These are phyloP conservation scores for Cyclanthera cordifolia DNA, from an alignment of 306 rosid species.

Conservation along the genomic window DNA sequence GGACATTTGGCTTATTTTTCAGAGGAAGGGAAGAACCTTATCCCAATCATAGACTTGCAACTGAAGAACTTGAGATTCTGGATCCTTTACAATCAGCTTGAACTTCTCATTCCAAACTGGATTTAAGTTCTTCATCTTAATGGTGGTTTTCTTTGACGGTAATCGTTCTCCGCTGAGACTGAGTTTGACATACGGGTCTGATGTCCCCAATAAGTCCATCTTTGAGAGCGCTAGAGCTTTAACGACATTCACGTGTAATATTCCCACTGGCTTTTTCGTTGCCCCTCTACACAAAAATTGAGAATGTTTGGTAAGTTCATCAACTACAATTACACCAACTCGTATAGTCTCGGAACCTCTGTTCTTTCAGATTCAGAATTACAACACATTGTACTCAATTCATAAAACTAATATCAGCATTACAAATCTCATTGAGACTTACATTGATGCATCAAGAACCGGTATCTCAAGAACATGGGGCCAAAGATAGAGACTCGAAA, in stretches of 20 bases:
- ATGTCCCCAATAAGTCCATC: slow-evolving; percentile 78
- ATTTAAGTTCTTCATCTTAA: slow-evolving; percentile 72
- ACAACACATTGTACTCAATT: background rate
- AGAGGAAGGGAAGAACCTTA: slow-evolving; percentile 42
- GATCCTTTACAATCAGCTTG: slow-evolving; percentile 76
- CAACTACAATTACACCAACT: background rate
- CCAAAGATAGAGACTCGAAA: slow-evolving; percentile 78
- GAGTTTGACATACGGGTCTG: slow-evolving; percentile 86
- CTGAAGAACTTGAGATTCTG: slow-evolving; percentile 74
- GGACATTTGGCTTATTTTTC: background rate
- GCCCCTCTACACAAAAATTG: slow-evolving; percentile 30
- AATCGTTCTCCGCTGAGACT: slow-evolving; percentile 65
- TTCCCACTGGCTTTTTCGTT: slow-evolving; percentile 80
- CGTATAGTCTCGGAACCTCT: background rate
- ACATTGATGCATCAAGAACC: slow-evolving; percentile 67
- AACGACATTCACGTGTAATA: slow-evolving; percentile 76
- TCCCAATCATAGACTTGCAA: slow-evolving; percentile 91
- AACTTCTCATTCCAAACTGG: slow-evolving; percentile 92
- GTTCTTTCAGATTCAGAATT: background rate
- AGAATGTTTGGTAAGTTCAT: background rate
- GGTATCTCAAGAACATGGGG: slow-evolving; percentile 65
- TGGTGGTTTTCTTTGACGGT: slow-evolving; percentile 59
- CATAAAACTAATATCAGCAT: background rate
- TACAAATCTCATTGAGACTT: slow-evolving; percentile 15
- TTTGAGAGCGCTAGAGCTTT: slow-evolving; percentile 60